Conservation (phyloP, 2,329 filamentous ascomycete genomes). For the Cercospora sp. region DNA sequence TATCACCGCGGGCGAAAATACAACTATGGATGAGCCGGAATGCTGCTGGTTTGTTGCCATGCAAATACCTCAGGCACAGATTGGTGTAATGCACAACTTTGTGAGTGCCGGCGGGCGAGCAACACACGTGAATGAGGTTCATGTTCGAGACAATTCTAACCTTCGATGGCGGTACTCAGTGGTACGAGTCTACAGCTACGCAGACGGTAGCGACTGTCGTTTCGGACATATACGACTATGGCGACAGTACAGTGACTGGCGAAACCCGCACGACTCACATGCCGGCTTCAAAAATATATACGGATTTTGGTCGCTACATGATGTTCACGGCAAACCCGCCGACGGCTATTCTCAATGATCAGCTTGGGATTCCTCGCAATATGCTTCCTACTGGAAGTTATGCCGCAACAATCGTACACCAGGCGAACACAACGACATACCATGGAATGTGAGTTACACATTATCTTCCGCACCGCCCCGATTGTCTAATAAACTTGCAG, state of each 20-base stretch:
- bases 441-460: background rate
- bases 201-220: background rate
- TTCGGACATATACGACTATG: background rate
- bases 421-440: background rate
- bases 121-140: background rate
- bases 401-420: background rate
- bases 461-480: background rate
- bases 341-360: background rate
- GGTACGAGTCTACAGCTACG: background rate
- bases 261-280: background rate
- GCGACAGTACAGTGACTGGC: background rate
- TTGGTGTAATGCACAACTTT: conserved; percentile 1
- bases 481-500: background rate
- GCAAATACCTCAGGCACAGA: background rate
- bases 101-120: background rate
- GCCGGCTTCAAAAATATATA: background rate
- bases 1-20: background rate
- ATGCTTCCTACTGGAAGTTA: background rate
- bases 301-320: background rate
- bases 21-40: background rate
- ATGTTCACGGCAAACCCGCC: background rate
- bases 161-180: background rate
- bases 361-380: background rate
- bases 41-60: conserved; percentile 1
- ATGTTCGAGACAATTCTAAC: background rate